Evolutionary conservation across 2,329 filamentous ascomycete species (phyloP).

Genomic region (Aaosphaeria arxii): DNA sequence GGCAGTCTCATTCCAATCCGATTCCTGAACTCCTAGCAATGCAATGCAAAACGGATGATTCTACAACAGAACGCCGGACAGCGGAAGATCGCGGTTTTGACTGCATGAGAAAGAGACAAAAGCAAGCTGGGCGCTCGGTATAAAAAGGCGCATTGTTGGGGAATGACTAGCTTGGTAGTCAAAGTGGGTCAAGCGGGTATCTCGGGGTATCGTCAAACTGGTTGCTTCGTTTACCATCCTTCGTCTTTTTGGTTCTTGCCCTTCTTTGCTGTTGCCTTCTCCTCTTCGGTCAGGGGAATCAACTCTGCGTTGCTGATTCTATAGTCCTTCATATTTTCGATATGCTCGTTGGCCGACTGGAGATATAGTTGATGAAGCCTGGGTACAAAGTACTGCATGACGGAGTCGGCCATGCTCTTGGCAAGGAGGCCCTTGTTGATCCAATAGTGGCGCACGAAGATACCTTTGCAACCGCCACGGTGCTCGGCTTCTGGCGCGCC

Average conservation of each 20-base stretch:
- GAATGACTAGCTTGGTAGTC: too few species aligned
- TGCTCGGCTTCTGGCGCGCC: conserved; percentile 33
- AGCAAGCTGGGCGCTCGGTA: too few species aligned
- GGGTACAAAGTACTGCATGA: conserved; percentile 37
- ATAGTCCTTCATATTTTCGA: conserved; percentile 33
- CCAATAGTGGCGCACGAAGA: conserved; percentile 38
- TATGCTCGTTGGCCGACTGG: conserved; percentile 21
- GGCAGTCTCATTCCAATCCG: too few species aligned
- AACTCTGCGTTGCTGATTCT: conserved; percentile 29
- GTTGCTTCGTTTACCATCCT: not conserved
- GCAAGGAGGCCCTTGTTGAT: conserved; percentile 32
- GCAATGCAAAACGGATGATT: too few species aligned
- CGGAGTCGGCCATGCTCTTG: conserved; percentile 28
- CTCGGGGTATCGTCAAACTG: too few species aligned
- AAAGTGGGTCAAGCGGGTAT: too few species aligned
- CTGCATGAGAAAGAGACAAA: too few species aligned
- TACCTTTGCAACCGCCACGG: conserved; percentile 34
- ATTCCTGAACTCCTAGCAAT: too few species aligned
- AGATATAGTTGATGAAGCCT: conserved; percentile 31
- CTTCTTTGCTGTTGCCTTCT: not conserved
- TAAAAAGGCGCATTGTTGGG: too few species aligned
- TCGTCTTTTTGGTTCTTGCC: conserved; percentile 1
- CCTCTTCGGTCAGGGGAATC: conserved; percentile 15
- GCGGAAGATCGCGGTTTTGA: too few species aligned
- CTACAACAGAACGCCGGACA: too few species aligned